A percentile compares a stretch with the other conserved stretches of the same genome.
Conservation (phyloP, 208 protist species). For the Trypanosoma vivax region DNA sequence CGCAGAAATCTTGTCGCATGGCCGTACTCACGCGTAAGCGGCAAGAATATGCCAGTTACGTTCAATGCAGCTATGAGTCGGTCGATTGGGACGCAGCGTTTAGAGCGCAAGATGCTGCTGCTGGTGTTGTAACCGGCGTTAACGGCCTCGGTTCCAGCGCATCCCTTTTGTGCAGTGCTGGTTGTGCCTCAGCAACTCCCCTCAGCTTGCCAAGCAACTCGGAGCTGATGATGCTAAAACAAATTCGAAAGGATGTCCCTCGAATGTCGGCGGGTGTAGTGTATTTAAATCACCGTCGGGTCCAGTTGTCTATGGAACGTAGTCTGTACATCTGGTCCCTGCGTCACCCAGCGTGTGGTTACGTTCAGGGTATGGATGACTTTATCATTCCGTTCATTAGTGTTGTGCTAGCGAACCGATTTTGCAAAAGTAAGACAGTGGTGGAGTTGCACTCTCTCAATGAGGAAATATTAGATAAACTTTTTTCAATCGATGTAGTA, state of each 20-base stretch:
- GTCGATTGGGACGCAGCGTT: conserved; percentile 56
- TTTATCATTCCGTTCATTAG: conserved; percentile 87
- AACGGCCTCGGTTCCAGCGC: not conserved
- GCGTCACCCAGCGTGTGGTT: conserved; percentile 90
- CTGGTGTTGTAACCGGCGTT: conserved; percentile 14
- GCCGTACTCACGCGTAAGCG: conserved; percentile 38
- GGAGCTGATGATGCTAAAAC: conserved; percentile 54
- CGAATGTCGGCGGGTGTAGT: conserved; percentile 64
- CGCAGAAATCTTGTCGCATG: conserved; percentile 24
- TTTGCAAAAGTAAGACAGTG: conserved; percentile 42
- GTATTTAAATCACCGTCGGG: conserved; percentile 60
- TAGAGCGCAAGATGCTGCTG: conserved; percentile 20
- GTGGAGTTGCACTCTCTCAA: conserved; percentile 36
- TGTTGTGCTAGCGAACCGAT: conserved; percentile 61
- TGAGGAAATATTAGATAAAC: conserved; percentile 23
- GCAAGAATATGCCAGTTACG: conserved; percentile 50
- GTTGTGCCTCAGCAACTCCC: not conserved
- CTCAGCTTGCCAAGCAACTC: conserved; percentile 31
- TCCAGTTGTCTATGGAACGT: conserved; percentile 73
- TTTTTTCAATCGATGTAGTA: conserved; percentile 31
- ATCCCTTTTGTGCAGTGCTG: not conserved
- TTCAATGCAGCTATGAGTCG: conserved; percentile 35
- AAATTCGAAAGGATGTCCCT: conserved; percentile 89
- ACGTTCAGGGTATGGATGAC: conserved; percentile 95
- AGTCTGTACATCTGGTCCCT: conserved; percentile 92